phyloP scores from a whole-genome alignment of 164 flowering plant species.

The Sextonia rubra region DNA sequence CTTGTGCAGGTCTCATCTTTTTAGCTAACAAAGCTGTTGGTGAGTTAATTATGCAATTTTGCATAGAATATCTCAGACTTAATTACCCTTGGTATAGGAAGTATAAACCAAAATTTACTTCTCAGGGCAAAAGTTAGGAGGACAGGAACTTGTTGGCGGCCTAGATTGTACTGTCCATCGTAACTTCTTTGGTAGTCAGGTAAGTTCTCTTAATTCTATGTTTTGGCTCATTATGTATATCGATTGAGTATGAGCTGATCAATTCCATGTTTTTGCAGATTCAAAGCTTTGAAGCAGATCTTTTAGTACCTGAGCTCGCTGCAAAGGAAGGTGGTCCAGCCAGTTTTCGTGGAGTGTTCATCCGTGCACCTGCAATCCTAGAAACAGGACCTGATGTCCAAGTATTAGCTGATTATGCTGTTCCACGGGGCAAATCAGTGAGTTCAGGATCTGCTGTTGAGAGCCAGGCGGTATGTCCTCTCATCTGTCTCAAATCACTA shows the following conservation, averaged over 20 bases:
- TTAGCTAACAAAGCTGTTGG: constrained; percentile 80
- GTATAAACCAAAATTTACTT: constrained; percentile 4
- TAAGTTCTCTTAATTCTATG: constrained; percentile 12
- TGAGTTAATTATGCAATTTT: constrained; percentile 19
- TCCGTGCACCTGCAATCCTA: constrained; percentile 92
- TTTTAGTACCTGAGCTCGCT: constrained; percentile 58
- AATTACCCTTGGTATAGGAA: neutral
- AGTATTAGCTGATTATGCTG: constrained; percentile 68
- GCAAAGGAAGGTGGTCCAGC: constrained; percentile 83
- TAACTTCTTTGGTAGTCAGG: constrained; percentile 97
- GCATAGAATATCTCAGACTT: neutral
- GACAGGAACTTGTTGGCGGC: constrained; percentile 88
- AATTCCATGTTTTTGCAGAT: constrained; percentile 48
- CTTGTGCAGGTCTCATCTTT: constrained; percentile 97
- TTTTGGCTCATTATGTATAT: neutral
- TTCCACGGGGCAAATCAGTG: constrained; percentile 29
- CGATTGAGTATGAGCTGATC: neutral
- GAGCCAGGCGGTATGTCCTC: constrained; percentile 38
- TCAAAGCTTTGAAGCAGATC: constrained; percentile 88
- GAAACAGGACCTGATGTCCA: constrained; percentile 89
- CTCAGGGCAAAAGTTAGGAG: constrained; percentile 86
- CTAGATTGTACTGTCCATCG: constrained; percentile 90
- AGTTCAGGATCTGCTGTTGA: constrained; percentile 27
- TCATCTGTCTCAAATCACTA: neutral
- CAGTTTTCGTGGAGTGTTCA: constrained; percentile 80